phyloP scores from a whole-genome alignment of 2,329 filamentous ascomycete species.

The Fusarium keratoplasticum region DNA sequence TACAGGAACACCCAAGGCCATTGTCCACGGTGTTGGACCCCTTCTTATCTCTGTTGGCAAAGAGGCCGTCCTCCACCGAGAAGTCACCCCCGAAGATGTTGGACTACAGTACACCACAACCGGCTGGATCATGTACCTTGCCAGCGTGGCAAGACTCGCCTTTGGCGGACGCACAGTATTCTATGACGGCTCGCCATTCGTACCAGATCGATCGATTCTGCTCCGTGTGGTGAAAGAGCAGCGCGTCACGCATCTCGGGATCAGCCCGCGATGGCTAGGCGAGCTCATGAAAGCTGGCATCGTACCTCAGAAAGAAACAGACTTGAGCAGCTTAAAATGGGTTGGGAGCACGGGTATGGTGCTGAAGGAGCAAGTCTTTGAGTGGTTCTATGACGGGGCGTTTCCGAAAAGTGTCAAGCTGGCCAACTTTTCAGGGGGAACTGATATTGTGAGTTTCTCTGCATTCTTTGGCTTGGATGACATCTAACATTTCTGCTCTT shows the following conservation, averaged over 20 bases:
- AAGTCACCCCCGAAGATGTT: constrained; percentile 53
- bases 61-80: constrained; percentile 68
- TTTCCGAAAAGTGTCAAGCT: constrained; percentile 77
- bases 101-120: constrained; percentile 72
- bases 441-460: constrained; percentile 71
- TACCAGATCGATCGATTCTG: constrained; percentile 73
- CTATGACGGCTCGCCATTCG: constrained; percentile 88
- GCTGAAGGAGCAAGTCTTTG: constrained; percentile 78
- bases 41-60: constrained; percentile 66
- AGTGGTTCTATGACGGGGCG: constrained; percentile 80
- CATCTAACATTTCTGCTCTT: neutral
- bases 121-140: constrained; percentile 91
- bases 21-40: constrained; percentile 81
- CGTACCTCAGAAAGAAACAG: constrained; percentile 68
- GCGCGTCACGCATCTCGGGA: constrained; percentile 78
- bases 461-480: neutral
- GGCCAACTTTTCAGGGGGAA: constrained; percentile 81
- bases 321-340: constrained; percentile 69
- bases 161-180: constrained; percentile 72
- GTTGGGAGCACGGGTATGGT: constrained; percentile 87
- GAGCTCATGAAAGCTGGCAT: constrained; percentile 76
- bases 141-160: constrained; percentile 68
- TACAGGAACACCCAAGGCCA: constrained; percentile 86
- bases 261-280: constrained; percentile 80
- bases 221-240: constrained; percentile 72